phyloP scores from a whole-genome alignment of 768 basidiomycete genomes.

The Lentinula sp. region DNA sequence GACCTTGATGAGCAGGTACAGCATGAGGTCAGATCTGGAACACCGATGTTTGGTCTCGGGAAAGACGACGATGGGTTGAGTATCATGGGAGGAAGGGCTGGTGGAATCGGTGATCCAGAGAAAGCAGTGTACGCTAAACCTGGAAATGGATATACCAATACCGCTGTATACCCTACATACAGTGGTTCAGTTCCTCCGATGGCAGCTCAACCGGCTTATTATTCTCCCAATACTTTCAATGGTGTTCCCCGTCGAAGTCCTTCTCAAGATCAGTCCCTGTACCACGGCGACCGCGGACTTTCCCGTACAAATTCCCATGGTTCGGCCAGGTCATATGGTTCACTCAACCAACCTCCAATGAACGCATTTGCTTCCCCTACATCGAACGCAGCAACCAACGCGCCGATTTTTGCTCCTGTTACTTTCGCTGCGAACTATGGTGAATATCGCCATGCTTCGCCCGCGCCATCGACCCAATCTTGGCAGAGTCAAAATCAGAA shows the following conservation, averaged over 20 bases:
- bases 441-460: not conserved
- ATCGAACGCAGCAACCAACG: not conserved
- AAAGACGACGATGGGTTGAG: not conserved
- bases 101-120: not conserved
- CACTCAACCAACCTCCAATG: not conserved
- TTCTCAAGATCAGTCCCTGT: not conserved
- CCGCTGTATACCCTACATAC: not conserved
- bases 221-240: not conserved
- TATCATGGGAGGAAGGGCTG: not conserved
- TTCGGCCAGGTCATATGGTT: not conserved
- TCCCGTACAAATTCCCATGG: not conserved
- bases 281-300: not conserved
- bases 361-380: not conserved
- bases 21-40: not conserved
- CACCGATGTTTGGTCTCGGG: slow-evolving; percentile 1
- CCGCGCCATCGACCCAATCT: not conserved
- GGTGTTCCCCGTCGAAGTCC: not conserved
- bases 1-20: slow-evolving; percentile 1
- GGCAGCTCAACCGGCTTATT: not conserved
- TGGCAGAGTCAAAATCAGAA: not conserved
- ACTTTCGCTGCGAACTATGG: not conserved
- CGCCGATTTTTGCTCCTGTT: not conserved
- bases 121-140: not conserved
- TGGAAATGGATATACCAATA: not conserved
- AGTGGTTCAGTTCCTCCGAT: not conserved